phyloP scores from a whole-genome alignment of 495 filamentous ascomycete genomes.

The Penicillium cinerascens region DNA sequence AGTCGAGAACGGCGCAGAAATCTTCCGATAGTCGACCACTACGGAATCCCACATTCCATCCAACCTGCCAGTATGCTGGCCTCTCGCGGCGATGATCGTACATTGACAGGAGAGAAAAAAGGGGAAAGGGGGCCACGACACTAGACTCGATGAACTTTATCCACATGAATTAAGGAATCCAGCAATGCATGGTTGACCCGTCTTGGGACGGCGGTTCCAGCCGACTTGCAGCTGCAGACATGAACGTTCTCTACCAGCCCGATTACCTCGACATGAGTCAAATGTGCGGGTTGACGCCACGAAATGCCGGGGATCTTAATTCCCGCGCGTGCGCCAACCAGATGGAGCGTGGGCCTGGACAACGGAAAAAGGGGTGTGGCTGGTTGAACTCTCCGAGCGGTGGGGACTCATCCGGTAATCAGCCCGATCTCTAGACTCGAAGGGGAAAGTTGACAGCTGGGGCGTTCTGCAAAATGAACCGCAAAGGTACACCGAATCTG shows the following conservation, averaged over 20 bases:
- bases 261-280: conserved; percentile 14
- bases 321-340: not conserved
- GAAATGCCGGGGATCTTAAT: conserved; percentile 15
- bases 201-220: conserved; percentile 1
- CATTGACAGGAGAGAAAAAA: conserved; percentile 1
- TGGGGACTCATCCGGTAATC: conserved; percentile 32
- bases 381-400: conserved; percentile 21
- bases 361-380: conserved; percentile 12
- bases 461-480: conserved; percentile 12
- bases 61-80: conserved; percentile 11
- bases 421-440: conserved; percentile 33
- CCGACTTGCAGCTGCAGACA: not conserved
- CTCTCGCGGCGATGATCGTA: conserved; percentile 8
- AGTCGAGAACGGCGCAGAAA: conserved; percentile 6
- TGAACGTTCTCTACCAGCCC: not conserved
- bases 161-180: not conserved
- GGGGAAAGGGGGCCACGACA: not conserved
- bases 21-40: conserved; percentile 12
- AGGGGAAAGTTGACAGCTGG: conserved; percentile 34
- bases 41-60: conserved; percentile 18
- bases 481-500: not conserved
- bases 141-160: not conserved
- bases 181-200: not conserved
- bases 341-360: not conserved
- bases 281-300: conserved; percentile 25